phyloP scores from a whole-genome alignment of 176 grass and related monocot species.

The Ensete glaucum region DNA sequence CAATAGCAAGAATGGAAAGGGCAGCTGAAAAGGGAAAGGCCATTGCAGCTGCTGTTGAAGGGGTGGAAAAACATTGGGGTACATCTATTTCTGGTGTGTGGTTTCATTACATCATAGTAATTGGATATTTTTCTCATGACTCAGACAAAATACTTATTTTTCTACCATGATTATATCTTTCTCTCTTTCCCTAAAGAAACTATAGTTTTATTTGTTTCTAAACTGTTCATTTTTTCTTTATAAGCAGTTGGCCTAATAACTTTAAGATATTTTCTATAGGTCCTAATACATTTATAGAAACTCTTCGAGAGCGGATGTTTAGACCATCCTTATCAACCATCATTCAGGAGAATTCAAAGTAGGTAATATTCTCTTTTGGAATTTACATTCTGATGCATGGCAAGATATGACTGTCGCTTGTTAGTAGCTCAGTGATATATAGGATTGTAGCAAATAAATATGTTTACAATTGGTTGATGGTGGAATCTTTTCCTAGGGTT shows the following conservation, averaged over 20 bases:
- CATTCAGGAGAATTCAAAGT: constrained; percentile 98
- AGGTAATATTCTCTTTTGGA: constrained; percentile 76
- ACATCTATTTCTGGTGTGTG: constrained; percentile 55
- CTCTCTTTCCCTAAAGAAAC: too few relatives aligned
- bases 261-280: constrained; percentile 35
- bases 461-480: constrained; percentile 17
- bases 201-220: too few relatives aligned
- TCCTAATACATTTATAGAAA: constrained; percentile 95
- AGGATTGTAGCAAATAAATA: not conserved
- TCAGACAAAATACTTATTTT: not conserved
- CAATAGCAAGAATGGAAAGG: constrained; percentile 94
- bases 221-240: too few relatives aligned
- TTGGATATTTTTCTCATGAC: not conserved
- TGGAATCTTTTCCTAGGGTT: constrained; percentile 41
- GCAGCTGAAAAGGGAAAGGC: constrained; percentile 99
- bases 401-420: constrained; percentile 7
- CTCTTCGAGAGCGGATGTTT: constrained; percentile 87
- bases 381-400: constrained; percentile 5
- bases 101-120: not conserved
- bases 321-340: constrained; percentile 79
- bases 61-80: constrained; percentile 91
- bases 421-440: constrained; percentile 5
- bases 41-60: constrained; percentile 93
- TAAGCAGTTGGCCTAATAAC: not conserved
- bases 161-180: constrained; percentile 13